Conservation (phyloP, 352 stramenopile genomes). For the Pythium dissotocum region DNA sequence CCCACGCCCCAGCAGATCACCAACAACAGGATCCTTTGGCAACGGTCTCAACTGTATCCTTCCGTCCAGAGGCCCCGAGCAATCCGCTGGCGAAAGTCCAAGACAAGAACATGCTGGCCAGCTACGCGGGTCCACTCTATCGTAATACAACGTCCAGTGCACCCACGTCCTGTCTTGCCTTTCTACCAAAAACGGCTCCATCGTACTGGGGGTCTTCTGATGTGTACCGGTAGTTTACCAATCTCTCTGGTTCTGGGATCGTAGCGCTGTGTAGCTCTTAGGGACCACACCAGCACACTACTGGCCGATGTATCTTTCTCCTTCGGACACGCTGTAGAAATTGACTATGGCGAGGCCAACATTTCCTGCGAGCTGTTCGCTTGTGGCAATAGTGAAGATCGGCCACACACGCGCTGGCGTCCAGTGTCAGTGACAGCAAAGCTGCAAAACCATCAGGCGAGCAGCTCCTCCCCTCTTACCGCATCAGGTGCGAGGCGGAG, state of each 20-base stretch:
- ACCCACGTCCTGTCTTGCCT: too few relatives aligned
- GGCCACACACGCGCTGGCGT: neutral
- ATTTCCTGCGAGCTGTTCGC: too few relatives aligned
- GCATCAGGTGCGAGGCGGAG: conserved; percentile 13
- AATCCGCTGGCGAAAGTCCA: neutral
- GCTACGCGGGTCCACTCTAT: neutral
- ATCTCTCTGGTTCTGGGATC: neutral
- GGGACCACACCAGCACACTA: too few relatives aligned
- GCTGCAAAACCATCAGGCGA: conserved; percentile 6
- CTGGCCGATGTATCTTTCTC: neutral
- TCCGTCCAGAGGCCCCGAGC: neutral
- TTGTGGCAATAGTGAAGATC: neutral
- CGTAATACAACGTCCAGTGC: too few relatives aligned
- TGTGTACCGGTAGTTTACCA: too few relatives aligned
- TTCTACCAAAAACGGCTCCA: neutral
- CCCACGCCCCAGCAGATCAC: neutral
- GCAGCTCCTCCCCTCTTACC: neutral
- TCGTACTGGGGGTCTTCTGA: too few relatives aligned
- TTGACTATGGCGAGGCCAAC: too few relatives aligned
- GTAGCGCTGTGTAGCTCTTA: neutral
- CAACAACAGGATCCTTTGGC: too few relatives aligned
- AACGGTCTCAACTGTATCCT: neutral
- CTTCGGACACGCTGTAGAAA: too few relatives aligned
- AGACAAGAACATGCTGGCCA: neutral
- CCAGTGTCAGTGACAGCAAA: conserved; percentile 1